Conservation (phyloP, 768 basidiomycete genomes). For the Mycena indigotica region DNA sequence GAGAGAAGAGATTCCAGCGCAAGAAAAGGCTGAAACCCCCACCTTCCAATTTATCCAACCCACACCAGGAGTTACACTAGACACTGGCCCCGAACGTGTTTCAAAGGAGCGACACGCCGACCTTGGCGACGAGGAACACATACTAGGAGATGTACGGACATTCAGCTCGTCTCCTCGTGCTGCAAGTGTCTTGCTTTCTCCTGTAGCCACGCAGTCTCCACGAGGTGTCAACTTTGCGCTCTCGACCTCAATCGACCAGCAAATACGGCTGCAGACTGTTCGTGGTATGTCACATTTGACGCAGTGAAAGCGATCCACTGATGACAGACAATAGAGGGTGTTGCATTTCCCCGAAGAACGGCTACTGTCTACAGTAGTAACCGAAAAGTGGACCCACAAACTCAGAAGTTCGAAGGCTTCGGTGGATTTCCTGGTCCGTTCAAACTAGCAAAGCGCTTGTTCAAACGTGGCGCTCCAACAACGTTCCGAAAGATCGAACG, state of each 20-base stretch:
- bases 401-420: conserved; percentile 40
- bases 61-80: conserved; percentile 26
- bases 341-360: conserved; percentile 34
- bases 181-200: conserved; percentile 27
- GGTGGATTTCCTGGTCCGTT: conserved; percentile 54
- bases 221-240: conserved; percentile 12
- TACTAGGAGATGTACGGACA: conserved; percentile 30
- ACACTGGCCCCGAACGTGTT: conserved; percentile 3
- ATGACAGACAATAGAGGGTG: conserved; percentile 25
- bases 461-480: conserved; percentile 45
- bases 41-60: conserved; percentile 21
- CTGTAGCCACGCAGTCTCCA: conserved; percentile 14
- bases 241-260: conserved; percentile 15
- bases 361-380: conserved; percentile 32
- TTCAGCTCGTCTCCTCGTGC: conserved; percentile 39
- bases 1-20: conserved; percentile 14
- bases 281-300: conserved; percentile 9
- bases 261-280: conserved; percentile 16
- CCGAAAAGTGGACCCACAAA: conserved; percentile 18
- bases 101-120: conserved; percentile 1
- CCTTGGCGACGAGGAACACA: conserved; percentile 10
- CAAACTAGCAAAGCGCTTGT: conserved; percentile 37
- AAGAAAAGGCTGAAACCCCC: conserved; percentile 11
- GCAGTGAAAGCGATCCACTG: too few species aligned
- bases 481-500: conserved; percentile 46